phyloP scores from a whole-genome alignment of 163 green algal genomes.

The Prototheca wickerhamii region DNA sequence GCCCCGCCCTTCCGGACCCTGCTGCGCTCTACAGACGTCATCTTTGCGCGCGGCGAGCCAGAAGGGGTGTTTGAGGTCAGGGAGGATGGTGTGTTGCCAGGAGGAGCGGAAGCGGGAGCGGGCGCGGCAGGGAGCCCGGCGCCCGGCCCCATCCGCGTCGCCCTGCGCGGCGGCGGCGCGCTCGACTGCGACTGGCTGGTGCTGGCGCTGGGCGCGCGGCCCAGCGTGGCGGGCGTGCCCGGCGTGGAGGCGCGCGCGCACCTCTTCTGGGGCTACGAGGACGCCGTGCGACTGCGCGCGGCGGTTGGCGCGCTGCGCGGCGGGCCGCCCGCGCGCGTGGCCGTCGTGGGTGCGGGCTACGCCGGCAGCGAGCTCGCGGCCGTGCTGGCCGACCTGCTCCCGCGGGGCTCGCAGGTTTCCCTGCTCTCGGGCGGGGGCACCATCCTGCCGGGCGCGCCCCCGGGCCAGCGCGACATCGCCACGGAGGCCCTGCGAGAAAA shows the following conservation, averaged over 20 bases:
- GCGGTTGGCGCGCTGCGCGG: neutral
- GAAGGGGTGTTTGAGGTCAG: constrained; percentile 20
- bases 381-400: constrained; percentile 63
- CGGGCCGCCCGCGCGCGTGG: constrained; percentile 26
- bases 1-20: constrained; percentile 76
- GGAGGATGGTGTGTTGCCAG: neutral
- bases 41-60: constrained; percentile 54
- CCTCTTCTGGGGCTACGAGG: constrained; percentile 69
- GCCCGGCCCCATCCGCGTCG: constrained; percentile 30
- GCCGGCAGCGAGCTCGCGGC: constrained; percentile 83
- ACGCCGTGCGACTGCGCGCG: constrained; percentile 42
- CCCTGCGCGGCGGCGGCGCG: constrained; percentile 39
- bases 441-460: constrained; percentile 54
- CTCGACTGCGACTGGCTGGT: constrained; percentile 89
- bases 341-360: constrained; percentile 86
- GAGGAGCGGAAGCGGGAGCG: neutral
- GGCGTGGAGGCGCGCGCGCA: constrained; percentile 72
- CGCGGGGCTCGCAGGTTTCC: constrained; percentile 23
- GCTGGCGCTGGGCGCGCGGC: constrained; percentile 67
- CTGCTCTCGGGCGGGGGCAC: constrained; percentile 54
- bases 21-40: constrained; percentile 68
- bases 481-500: constrained; percentile 28
- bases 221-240: constrained; percentile 54
- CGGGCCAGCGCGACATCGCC: constrained; percentile 45
- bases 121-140: neutral